Base-by-base conservation (phyloP, 176 grass and related monocot species). In the Avena insularis region DNA sequence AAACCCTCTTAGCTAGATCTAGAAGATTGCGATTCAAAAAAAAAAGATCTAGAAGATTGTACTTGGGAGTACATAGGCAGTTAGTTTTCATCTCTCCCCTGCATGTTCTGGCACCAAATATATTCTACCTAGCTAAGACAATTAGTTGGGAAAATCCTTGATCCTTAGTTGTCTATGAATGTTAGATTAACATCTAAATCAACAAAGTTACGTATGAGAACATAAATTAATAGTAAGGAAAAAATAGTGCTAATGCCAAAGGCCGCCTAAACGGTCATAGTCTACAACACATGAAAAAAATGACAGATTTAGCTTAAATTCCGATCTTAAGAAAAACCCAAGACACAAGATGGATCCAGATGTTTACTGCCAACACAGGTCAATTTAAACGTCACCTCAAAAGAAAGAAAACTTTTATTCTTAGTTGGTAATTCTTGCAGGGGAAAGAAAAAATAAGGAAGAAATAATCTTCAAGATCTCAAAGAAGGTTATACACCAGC, bases 361-460 rank as follows among this genome's bases (percentile, higher is more conserved):
- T 56, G 25, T 76, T 76, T 70, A 70, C 31, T n/a, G 36, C 76
- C 31, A 5, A 47, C 71, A 73, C 33, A 75, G 8, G 29, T 19
- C 63, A 46, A 61, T 72, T 71, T 31, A 67, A 27, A 76, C 73
- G 73, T 54, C 73, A 76, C 73, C 73, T 76, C 73, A 36, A 9
- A 54, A 43, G 40, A 55, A 56, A 77, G 25, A 75, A 25, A 76
- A 5, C 48, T 35, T 56, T 1, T 19, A 0, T 7, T 36, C 16
- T 2, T 56, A 5, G 29, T 33, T 4, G 9, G 25, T 56, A 36
- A 77, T 56, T 35, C 9, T 12, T 9, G n/a, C 5, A 23, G 31
- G 2, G 13, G 16, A 1, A 25, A 58, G 53, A 9, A 25, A 17
- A 15, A 55, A 15, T 5, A 36, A 38, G 40, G 40, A 7, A 38